Evolutionary conservation across 1,139 yeast species (phyloP), one percentile per base, ranked within the genome.

Genomic region (Kurtzmaniella quercitrusa): DNA sequence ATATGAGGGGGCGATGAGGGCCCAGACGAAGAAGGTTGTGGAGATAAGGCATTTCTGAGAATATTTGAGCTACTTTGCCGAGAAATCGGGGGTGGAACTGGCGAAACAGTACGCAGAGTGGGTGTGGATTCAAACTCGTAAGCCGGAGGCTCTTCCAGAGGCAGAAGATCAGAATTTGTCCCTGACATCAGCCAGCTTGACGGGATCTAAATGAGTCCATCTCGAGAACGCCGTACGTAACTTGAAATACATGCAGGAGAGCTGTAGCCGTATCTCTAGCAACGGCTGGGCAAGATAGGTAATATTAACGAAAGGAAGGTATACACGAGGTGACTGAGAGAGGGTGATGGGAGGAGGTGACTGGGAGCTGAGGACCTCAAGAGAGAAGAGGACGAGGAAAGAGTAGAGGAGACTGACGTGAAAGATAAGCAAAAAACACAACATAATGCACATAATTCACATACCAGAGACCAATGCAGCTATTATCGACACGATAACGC

Each of bases 11-110:
- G 31, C 5, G 31, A 31, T 36, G 48, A 38, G 16, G 48, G 18
- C 31, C 39, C 40, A 11, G 40, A 29, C 3, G 34, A 4, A 19
- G 34, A 19, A 17, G 41, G 6, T 14, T 25, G 24, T 18, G 41
- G 41, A 11, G 34, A 18, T 16, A 14, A 14, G 24, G 31, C 12
- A 21, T 19, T 33, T 18, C 46, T 40, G 10, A 44, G 27, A 9
- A 44, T 2, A 17, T 41, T 37, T 18, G 44, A 41, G 17, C 39
- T 41, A 57, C 46, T 59, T 62, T 2, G 62, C 57, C 38, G 55
- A 56, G 12, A 57, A 46, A 38, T 52, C 49, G 27, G 60, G 48
- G 14, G 50, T 31, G 23, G 46, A 40, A 9, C 47, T 23, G 7
- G 45, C 38, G 21, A 18, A 18, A 8, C 6, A 9, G 7, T 11